These are phyloP conservation scores for Ophiocordyceps camponoti-floridani DNA, from an alignment of 2,329 filamentous ascomycete species.

Conservation along the genomic window DNA sequence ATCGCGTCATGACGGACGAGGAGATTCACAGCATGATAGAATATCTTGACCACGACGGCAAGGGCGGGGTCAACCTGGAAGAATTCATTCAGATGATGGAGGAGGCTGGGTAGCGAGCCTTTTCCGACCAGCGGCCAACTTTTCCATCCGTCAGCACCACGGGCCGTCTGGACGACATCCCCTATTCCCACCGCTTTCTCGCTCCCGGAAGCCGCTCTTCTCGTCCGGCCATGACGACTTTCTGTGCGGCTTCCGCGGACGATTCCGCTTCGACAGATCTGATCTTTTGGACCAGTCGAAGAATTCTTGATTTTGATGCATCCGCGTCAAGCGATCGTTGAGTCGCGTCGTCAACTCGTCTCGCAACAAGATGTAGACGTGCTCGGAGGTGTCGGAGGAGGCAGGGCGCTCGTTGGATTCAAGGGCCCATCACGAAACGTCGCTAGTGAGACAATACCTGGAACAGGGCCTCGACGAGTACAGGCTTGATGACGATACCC, in stretches of 20 bases:
- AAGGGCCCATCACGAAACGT: background rate
- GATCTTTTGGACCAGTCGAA: background rate
- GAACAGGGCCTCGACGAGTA: background rate
- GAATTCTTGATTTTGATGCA: background rate
- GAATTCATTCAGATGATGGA: conserved; percentile 50
- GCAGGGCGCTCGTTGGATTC: background rate
- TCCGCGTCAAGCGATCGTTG: background rate
- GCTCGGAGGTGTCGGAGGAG: background rate
- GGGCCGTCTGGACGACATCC: background rate
- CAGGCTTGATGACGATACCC: conserved; percentile 1
- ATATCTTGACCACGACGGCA: conserved; percentile 89
- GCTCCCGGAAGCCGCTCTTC: background rate
- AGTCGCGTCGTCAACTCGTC: background rate
- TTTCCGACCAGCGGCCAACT: background rate
- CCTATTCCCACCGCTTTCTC: background rate
- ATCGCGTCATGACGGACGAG: conserved; percentile 64
- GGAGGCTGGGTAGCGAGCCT: conserved; percentile 15
- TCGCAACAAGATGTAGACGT: background rate
- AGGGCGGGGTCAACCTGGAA: conserved; percentile 56
- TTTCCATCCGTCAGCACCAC: background rate
- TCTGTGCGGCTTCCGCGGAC: background rate
- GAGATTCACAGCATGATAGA: conserved; percentile 94
- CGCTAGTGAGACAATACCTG: background rate
- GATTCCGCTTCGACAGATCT: background rate
- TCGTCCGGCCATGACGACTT: background rate